A percentile compares a stretch with the other conserved stretches of the same genome.
Conservation (phyloP, 306 rosid species). For the Crataegus laevigata region DNA sequence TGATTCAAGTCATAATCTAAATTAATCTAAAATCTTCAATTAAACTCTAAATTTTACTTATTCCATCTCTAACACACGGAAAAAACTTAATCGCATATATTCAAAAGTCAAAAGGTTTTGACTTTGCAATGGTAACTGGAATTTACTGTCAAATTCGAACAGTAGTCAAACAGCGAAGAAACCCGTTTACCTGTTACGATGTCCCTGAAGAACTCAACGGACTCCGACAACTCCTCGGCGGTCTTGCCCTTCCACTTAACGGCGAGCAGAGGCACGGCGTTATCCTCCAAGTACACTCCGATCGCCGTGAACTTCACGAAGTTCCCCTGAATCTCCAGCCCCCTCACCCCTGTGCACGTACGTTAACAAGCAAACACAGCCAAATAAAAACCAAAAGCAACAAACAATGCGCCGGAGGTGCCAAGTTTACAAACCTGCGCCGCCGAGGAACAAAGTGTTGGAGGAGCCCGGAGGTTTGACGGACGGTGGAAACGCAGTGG, state of each 20-base stretch:
- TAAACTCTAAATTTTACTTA: no score
- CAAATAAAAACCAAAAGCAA: not conserved
- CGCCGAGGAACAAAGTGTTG: constrained; percentile 38
- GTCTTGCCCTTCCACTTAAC: constrained; percentile 60
- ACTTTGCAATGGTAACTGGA: not conserved
- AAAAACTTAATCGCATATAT: no score
- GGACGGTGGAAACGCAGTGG: constrained; percentile 14
- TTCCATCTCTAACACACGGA: no score
- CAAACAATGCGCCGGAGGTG: not conserved
- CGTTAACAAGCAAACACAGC: not conserved
- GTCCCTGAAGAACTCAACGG: constrained; percentile 61
- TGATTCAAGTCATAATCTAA: no score
- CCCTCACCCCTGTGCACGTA: constrained; percentile 39
- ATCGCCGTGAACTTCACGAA: constrained; percentile 60
- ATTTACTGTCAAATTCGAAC: not conserved
- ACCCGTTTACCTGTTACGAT: constrained; percentile 41
- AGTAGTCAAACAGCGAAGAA: not conserved
- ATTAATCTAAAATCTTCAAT: no score
- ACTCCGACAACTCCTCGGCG: constrained; percentile 33
- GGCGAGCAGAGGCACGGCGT: constrained; percentile 42
- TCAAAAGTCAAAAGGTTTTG: no score
- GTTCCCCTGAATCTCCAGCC: constrained; percentile 44
- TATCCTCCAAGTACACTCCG: constrained; percentile 66
- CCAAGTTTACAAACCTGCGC: constrained; percentile 17
- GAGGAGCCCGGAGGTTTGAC: constrained; percentile 38